These are phyloP conservation scores for Mortierella alpina DNA, from an alignment of 192 early-diverging fungal species.

Conservation along the genomic window DNA sequence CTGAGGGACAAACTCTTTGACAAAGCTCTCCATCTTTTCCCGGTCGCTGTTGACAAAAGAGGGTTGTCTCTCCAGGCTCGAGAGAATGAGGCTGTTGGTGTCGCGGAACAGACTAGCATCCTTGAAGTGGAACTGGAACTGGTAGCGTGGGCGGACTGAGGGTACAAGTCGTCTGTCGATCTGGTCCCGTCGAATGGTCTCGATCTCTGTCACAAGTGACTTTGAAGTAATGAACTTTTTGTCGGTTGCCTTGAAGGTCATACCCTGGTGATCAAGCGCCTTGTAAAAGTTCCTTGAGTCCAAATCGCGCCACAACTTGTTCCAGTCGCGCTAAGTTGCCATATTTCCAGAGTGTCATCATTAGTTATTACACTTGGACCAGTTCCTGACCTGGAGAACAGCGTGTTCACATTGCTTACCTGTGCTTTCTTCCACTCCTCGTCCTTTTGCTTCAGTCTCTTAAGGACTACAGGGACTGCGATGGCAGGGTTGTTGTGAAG, in stretches of 20 bases:
- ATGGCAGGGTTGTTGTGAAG: conserved; percentile 92
- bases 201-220: conserved; percentile 86
- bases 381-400: neutral
- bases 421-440: conserved; percentile 96
- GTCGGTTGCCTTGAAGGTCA: conserved; percentile 90
- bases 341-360: neutral
- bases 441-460: conserved; percentile 97
- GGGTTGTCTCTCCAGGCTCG: conserved; percentile 74
- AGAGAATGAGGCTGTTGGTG: conserved; percentile 78
- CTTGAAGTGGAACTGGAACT: conserved; percentile 83
- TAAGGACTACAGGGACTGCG: conserved; percentile 93
- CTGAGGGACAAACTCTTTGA: conserved; percentile 77
- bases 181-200: conserved; percentile 85
- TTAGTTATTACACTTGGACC: neutral
- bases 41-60: conserved; percentile 67
- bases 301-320: conserved; percentile 96
- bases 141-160: conserved; percentile 63
- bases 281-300: conserved; percentile 96
- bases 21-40: conserved; percentile 80
- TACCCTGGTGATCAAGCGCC: conserved; percentile 94
- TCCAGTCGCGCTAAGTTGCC: conserved; percentile 83
- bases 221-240: conserved; percentile 84
- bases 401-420: conserved; percentile 46
- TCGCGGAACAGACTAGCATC: conserved; percentile 83
- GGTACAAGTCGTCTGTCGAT: conserved; percentile 63